phyloP scores from a whole-genome alignment of 306 rosid species.

The Sphenostylis stenocarpa region DNA sequence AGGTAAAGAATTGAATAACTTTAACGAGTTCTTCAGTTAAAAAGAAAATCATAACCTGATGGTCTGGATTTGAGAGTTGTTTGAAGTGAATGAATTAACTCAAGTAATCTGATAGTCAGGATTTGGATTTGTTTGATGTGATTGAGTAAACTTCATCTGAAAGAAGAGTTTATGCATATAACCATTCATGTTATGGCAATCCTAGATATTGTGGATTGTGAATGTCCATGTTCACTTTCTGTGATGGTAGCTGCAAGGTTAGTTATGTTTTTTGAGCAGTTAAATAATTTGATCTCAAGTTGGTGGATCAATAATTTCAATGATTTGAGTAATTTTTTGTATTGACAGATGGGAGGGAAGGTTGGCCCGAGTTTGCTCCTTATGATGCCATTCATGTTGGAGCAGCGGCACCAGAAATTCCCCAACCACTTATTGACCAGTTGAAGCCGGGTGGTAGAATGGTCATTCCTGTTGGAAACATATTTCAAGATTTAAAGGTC shows the following conservation, averaged over 20 bases:
- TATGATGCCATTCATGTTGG: slow-evolving; percentile 97
- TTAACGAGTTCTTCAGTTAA: background rate
- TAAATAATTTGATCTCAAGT: slow-evolving; percentile 12
- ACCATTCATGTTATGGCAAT: background rate
- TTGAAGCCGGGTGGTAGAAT: slow-evolving; percentile 94
- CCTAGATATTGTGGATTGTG: background rate
- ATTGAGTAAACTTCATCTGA: background rate
- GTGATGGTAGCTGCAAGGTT: background rate
- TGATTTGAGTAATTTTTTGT: background rate
- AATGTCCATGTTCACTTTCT: slow-evolving; percentile 6
- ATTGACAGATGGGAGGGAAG: slow-evolving; percentile 82
- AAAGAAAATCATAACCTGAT: background rate
- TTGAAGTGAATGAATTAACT: slow-evolving; percentile 2
- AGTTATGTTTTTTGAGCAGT: slow-evolving; percentile 3
- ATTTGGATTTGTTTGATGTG: slow-evolving; percentile 4
- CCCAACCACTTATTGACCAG: slow-evolving; percentile 77
- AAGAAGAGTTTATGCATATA: slow-evolving; percentile 14
- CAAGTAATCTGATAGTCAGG: background rate
- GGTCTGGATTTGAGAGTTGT: background rate
- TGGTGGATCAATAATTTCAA: slow-evolving; percentile 3
- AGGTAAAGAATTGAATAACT: background rate
- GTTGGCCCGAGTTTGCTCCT: slow-evolving; percentile 85
- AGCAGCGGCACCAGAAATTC: slow-evolving; percentile 92
- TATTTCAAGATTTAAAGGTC: slow-evolving; percentile 78
- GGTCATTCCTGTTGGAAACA: slow-evolving; percentile 93